Base-by-base conservation (phyloP, 192 early-diverging fungal species). In the Umbelopsis isabellina region DNA sequence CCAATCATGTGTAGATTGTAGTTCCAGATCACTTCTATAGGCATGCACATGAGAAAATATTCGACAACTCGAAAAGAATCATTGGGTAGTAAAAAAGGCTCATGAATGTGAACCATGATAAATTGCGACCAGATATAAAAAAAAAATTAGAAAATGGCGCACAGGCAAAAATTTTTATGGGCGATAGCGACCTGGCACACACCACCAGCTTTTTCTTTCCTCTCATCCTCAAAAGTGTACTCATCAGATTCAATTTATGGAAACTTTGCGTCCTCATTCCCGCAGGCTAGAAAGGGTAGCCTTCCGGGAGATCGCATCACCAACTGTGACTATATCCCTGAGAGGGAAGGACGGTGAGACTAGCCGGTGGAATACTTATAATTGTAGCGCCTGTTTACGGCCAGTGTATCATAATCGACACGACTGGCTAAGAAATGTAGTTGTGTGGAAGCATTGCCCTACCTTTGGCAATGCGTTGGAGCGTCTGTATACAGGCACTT, bases 261-360 rank as follows among this genome's bases (percentile, higher is more conserved):
- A 35, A 27, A 61, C 27, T n/a, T 61, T 61, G 55, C 23, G 27
- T 61, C 55, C 27, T 27, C 55, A 33, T 35, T 25, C 55, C 27
- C 55, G 55, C 55, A 61, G 55, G 55, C 55, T 61, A 25, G 55
- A 61, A 25, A 61, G 55, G 55, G 55, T 61, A 18, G 55, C 55
- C 30, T 61, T 61, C 55, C 55, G 55, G 55, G 55, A 61, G 55
- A 61, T 61, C 55, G 55, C 55, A 22, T 61, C 55, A 61, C 55
- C 55, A 61, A 61, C 55, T 61, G 55, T 61, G 55, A 61, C 55
- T 61, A 61, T 61, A 61, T 61, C 55, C 55, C 55, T 61, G 55
- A 61, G 55, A 61, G 25, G 15, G 25, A 61, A 61, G 55, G 55
- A 27, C 55, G 55, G 55, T 61, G 55, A 61, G 55, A 61, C 55